Conservation (phyloP, 2,329 filamentous ascomycete species). For the Tetracladium maxilliforme region DNA sequence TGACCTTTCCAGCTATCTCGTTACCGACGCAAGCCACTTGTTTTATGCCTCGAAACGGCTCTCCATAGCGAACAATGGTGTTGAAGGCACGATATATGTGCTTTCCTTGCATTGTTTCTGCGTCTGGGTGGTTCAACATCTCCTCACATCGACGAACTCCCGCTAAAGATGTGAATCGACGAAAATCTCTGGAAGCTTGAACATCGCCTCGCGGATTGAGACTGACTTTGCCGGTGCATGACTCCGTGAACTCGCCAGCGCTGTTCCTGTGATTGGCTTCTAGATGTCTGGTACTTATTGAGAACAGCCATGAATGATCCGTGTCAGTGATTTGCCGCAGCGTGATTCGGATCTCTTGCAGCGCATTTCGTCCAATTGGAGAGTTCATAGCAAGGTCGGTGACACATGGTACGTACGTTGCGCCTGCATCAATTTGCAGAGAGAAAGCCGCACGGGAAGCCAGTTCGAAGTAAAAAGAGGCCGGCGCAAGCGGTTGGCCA, state of each 20-base stretch:
- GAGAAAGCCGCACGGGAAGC: slow-evolving; percentile 17
- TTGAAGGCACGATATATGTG: slow-evolving; percentile 22
- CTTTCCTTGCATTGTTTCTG: slow-evolving; percentile 17
- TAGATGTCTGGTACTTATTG: no score
- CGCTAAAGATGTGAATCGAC: slow-evolving; percentile 17
- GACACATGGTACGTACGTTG: no score
- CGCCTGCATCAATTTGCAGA: no score
- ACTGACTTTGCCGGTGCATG: no score
- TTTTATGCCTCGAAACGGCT: slow-evolving; percentile 15
- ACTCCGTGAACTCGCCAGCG: no score
- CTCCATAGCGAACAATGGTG: slow-evolving; percentile 18
- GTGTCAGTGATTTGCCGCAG: no score
- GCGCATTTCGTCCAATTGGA: no score
- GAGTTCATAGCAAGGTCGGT: no score
- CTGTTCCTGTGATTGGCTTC: no score
- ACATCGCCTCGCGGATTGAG: slow-evolving; percentile 10
- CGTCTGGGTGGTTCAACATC: slow-evolving; percentile 12
- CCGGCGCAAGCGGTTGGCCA: slow-evolving; percentile 22
- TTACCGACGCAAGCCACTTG: slow-evolving; percentile 12
- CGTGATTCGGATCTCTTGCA: no score
- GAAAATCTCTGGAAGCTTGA: slow-evolving; percentile 12
- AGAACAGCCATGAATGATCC: no score
- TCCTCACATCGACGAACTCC: slow-evolving; percentile 13
- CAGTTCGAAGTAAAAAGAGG: slow-evolving; percentile 18
- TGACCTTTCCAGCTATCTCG: slow-evolving; percentile 14